phyloP scores from a whole-genome alignment of 2,329 filamentous ascomycete species.

The Xylaria sp. region DNA sequence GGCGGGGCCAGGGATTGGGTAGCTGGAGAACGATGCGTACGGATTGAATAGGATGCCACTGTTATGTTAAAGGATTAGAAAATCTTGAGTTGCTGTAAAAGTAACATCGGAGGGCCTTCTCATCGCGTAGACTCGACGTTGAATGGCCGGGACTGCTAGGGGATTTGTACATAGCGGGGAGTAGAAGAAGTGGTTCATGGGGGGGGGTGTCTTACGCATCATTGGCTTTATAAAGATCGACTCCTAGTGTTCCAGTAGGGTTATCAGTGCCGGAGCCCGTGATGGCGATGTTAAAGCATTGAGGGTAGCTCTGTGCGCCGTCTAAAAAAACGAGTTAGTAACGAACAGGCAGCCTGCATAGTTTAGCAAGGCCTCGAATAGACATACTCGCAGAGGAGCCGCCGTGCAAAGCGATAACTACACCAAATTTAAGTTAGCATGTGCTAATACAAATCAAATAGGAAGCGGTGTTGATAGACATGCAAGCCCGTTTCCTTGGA shows the following conservation, averaged over 20 bases:
- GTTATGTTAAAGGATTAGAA: background rate
- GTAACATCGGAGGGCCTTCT: background rate
- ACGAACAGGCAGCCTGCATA: background rate
- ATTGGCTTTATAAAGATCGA: slow-evolving; percentile 56
- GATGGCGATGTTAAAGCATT: slow-evolving; percentile 62
- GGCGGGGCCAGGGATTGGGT: slow-evolving; percentile 34
- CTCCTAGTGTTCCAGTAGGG: slow-evolving; percentile 54
- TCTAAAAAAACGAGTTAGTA: slow-evolving; percentile 34
- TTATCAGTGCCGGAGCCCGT: slow-evolving; percentile 52
- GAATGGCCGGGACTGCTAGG: too few relatives aligned
- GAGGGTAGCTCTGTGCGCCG: slow-evolving; percentile 56
- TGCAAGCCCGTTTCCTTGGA: background rate
- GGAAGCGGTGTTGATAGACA: background rate
- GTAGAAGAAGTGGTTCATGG: too few relatives aligned
- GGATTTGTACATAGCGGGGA: too few relatives aligned
- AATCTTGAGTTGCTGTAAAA: background rate
- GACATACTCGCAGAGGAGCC: slow-evolving; percentile 34
- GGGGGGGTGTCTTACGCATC: slow-evolving; percentile 52
- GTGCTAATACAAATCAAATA: background rate
- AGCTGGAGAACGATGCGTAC: slow-evolving; percentile 45
- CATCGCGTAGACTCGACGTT: too few relatives aligned
- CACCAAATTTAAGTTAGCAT: background rate
- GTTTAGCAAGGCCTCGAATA: background rate
- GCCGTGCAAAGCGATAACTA: slow-evolving; percentile 52
- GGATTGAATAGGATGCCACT: slow-evolving; percentile 60